phyloP scores from a whole-genome alignment of 2,329 filamentous ascomycete species.

The Colletotrichum truncatum region DNA sequence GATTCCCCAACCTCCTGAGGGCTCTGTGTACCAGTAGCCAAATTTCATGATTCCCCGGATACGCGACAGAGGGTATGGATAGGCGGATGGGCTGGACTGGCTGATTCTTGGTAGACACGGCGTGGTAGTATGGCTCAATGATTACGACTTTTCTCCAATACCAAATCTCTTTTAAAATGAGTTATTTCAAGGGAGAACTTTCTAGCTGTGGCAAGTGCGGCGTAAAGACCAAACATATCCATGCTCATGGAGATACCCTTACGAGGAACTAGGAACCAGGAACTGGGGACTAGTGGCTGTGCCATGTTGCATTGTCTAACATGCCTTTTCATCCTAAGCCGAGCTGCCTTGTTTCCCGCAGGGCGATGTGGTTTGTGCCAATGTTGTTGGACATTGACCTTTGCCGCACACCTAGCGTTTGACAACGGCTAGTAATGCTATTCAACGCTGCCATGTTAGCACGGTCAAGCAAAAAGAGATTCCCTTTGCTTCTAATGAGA shows the following conservation, averaged over 20 bases:
- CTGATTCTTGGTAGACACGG: slow-evolving; percentile 16
- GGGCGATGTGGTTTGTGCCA: background rate
- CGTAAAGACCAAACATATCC: no score
- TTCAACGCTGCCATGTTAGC: no score
- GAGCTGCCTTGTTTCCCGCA: background rate
- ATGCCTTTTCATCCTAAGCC: background rate
- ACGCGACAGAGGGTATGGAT: slow-evolving; percentile 3
- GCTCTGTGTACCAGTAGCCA: slow-evolving; percentile 58
- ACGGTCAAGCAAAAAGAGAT: no score
- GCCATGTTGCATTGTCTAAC: background rate
- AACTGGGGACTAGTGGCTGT: background rate
- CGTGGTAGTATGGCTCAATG: slow-evolving; percentile 28
- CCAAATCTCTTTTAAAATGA: background rate
- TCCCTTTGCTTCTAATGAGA: no score
- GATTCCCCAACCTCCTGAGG: slow-evolving; percentile 91
- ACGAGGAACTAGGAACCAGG: background rate
- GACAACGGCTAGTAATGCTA: no score
- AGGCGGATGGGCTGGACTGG: background rate
- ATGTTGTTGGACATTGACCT: background rate
- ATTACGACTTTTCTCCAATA: slow-evolving; percentile 16
- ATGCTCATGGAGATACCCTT: no score
- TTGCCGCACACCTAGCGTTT: background rate
- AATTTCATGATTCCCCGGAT: slow-evolving; percentile 19
- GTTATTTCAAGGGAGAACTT: no score
- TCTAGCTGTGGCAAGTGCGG: no score